A percentile compares a stretch with the other conserved stretches of the same genome.
These are phyloP conservation scores for Bjerkandera adusta DNA, from an alignment of 1,284 basidiomycete species.

Conservation along the genomic window DNA sequence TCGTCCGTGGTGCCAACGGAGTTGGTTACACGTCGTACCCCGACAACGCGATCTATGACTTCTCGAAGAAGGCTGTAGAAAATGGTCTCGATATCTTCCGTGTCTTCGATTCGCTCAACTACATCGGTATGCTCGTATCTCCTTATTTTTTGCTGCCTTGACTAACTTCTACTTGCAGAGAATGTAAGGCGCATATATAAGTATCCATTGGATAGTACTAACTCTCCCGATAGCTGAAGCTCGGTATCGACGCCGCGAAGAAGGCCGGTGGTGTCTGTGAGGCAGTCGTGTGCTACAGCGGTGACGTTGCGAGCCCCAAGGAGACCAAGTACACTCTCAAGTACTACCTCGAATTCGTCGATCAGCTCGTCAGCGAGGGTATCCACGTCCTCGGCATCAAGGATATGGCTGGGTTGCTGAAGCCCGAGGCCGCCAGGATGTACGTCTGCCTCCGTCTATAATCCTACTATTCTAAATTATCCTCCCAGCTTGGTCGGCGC, in stretches of 20 bases:
- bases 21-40: conserved; percentile 99
- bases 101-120: conserved; percentile 99
- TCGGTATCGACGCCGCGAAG: conserved; percentile 99
- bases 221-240: conserved; percentile 58
- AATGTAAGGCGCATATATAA: conserved; percentile 43
- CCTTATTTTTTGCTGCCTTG: not conserved
- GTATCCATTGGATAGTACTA: not conserved
- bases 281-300: conserved; percentile 98
- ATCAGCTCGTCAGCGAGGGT: conserved; percentile 92
- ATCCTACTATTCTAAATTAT: conserved; percentile 9
- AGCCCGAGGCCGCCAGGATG: conserved; percentile 91
- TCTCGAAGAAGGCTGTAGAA: conserved; percentile 97
- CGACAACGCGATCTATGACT: conserved; percentile 99
- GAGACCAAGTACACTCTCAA: conserved; percentile 98
- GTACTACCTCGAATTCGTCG: conserved; percentile 97
- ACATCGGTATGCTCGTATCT: conserved; percentile 67
- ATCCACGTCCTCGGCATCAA: conserved; percentile 99
- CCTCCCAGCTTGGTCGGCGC: conserved; percentile 79
- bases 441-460: conserved; percentile 35
- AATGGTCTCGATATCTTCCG: conserved; percentile 99
- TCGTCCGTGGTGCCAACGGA: conserved; percentile 98
- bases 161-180: conserved; percentile 42
- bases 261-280: conserved; percentile 98
- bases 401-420: conserved; percentile 99
- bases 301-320: conserved; percentile 93